These are phyloP conservation scores for Nakazawaea ishiwadae DNA, from an alignment of 805 yeast genomes.

Conservation along the genomic window DNA sequence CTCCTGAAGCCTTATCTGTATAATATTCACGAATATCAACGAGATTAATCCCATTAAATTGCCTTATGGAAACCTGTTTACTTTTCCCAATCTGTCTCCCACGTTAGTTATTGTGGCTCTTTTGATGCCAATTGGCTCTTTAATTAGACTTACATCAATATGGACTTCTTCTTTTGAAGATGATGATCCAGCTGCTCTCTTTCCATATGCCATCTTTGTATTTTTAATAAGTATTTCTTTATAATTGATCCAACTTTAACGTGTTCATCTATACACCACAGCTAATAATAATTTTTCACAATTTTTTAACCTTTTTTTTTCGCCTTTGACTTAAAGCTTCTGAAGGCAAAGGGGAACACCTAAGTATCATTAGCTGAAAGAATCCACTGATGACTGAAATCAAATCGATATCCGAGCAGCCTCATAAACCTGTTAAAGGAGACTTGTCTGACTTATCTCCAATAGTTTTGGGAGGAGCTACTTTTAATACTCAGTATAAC, in stretches of 20 bases:
- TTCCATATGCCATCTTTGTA: conserved; percentile 6
- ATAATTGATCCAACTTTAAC: conserved; percentile 1
- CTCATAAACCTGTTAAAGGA: conserved; percentile 15
- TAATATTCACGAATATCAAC: conserved; percentile 87
- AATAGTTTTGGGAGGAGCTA: conserved; percentile 82
- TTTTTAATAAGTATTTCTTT: background rate
- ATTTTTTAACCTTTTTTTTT: too few relatives aligned
- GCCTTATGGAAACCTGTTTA: conserved; percentile 70
- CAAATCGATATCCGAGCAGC: conserved; percentile 1
- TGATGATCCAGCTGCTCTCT: background rate
- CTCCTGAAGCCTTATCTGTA: conserved; percentile 48
- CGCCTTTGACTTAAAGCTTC: too few relatives aligned
- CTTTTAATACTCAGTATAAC: conserved; percentile 76
- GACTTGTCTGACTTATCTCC: conserved; percentile 39
- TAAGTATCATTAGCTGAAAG: too few relatives aligned
- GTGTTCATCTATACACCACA: too few relatives aligned
- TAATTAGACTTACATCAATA: conserved; percentile 11
- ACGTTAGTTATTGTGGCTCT: too few relatives aligned
- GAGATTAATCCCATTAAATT: conserved; percentile 59
- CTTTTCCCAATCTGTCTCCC: conserved; percentile 37
- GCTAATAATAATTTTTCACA: too few relatives aligned
- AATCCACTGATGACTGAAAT: too few relatives aligned
- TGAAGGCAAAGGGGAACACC: too few relatives aligned
- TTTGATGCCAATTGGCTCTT: too few relatives aligned
- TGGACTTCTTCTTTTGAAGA: conserved; percentile 6